Evolutionary conservation across 306 rosid genomes (phyloP).

Genomic region (Vicia sativa): DNA sequence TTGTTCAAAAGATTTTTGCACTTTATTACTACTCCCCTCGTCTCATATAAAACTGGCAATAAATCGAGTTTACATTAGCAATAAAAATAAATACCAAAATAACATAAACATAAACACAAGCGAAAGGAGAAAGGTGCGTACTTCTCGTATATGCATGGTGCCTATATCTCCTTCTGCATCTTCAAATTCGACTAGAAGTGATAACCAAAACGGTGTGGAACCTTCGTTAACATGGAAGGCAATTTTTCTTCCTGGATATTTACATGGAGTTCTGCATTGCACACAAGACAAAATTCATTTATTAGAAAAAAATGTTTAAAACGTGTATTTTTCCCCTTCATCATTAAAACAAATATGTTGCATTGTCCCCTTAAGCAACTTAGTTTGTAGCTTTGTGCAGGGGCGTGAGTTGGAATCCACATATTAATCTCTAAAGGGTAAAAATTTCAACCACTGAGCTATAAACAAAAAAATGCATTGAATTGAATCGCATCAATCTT

Average conservation of each 20-base stretch:
- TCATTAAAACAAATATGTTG: conserved; percentile 31
- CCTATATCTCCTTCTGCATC: conserved; percentile 93
- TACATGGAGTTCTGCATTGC: conserved; percentile 67
- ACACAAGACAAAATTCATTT: conserved; percentile 25
- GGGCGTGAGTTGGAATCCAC: too few species aligned
- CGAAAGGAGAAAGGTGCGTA: conserved; percentile 36
- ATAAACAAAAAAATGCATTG: background rate
- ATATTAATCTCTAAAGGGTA: too few species aligned
- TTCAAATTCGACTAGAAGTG: conserved; percentile 81
- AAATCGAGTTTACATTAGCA: conserved; percentile 22
- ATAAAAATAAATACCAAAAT: background rate
- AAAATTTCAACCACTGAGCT: too few species aligned
- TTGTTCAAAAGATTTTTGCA: conserved; percentile 28
- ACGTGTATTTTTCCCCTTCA: conserved; percentile 31
- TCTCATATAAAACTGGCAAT: too few species aligned
- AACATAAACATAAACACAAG: background rate
- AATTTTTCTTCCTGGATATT: conserved; percentile 72
- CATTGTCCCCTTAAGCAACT: too few species aligned
- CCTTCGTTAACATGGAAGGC: conserved; percentile 94
- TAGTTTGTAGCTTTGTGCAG: too few species aligned
- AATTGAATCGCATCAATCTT: background rate
- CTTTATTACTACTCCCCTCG: conserved; percentile 26
- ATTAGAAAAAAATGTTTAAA: conserved; percentile 30
- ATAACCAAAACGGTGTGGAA: conserved; percentile 82
- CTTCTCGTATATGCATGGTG: conserved; percentile 78